Evolutionary conservation across 78 protist genomes (phyloP), one percentile per base, ranked within the genome.

Genomic region (Cavenderia fasciculata): DNA sequence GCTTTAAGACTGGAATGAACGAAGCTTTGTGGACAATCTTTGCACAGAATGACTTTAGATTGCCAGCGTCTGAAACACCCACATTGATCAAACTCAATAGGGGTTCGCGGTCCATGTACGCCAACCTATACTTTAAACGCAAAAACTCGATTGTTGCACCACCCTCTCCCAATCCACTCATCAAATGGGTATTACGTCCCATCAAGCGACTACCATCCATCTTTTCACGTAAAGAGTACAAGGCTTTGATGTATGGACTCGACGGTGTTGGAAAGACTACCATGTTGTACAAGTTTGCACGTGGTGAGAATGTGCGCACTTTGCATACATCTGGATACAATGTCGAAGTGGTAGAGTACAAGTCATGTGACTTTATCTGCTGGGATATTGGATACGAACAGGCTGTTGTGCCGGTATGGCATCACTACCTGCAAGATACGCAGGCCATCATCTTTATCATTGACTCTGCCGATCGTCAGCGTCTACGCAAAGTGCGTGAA

Each of bases 171-270:
- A 82, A 82, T n/a, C 90, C 90, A 25, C 63, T 82, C 11, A 25
- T 82, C 0, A 46, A 69, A 16, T 82, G 51, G 23, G 65, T 82
- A 29, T 31, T 82, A 3, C 65, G 43, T 16, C 90, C 90, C 18
- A 82, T 82, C 12, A 56, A 69, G 4, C 65, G 44, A 29, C 51
- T 86, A 34, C 85, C 92, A 10, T 25, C 43, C 1, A 19, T 86
- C 61, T 88, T 75, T 36, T 11, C 70, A 2, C 29, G 87, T 10
- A 94, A 88, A 86, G 99, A 98, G 38, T 93, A 87, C 93, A 95
- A 98, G 57, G 95, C 96, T 25, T 71, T 98, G 19, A 94, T 96
- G 94, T 97, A 95, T 38, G 99, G 99, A 4, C 91, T 98, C 18
- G 99, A 97, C 52, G 94, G 95, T 2, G 93, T 85, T 33, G 97